A percentile compares a stretch with the other conserved stretches of the same genome.
These are phyloP conservation scores for Endothia cerciana DNA, from an alignment of 2,329 filamentous ascomycete species.

Conservation along the genomic window DNA sequence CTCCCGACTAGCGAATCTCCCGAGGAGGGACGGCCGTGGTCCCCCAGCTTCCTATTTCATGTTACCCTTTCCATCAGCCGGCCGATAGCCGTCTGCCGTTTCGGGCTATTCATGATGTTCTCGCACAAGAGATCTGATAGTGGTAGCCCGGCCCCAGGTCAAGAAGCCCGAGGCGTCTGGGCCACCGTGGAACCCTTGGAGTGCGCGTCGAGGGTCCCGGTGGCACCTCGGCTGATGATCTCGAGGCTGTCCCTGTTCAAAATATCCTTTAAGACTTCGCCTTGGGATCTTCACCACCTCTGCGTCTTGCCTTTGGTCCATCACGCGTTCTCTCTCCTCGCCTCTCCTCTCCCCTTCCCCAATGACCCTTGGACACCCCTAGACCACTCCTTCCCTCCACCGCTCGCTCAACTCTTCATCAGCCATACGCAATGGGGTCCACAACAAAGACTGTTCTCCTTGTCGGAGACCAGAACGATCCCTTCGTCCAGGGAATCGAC, in stretches of 20 bases:
- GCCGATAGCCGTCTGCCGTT: constrained; percentile 15
- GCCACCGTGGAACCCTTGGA: background rate
- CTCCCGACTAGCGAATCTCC: constrained; percentile 18
- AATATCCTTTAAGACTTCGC: constrained; percentile 22
- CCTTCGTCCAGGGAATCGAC: constrained; percentile 24
- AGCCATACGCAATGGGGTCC: constrained; percentile 19
- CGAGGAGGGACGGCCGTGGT: constrained; percentile 9
- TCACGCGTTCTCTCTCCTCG: background rate
- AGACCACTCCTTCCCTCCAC: constrained; percentile 15
- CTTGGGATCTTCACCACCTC: constrained; percentile 5
- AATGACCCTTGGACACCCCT: constrained; percentile 18
- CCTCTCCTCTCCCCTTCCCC: background rate
- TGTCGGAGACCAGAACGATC: constrained; percentile 24
- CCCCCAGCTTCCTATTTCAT: constrained; percentile 19
- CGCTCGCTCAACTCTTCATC: constrained; percentile 4
- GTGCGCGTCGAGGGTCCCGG: background rate
- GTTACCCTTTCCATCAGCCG: constrained; percentile 15
- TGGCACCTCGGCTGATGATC: background rate
- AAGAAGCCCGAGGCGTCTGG: constrained; percentile 21
- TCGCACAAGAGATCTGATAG: constrained; percentile 11
- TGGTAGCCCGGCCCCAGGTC: constrained; percentile 16
- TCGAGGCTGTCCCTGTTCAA: constrained; percentile 10
- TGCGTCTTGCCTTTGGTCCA: constrained; percentile 5
- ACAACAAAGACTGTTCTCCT: constrained; percentile 25
- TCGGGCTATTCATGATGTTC: constrained; percentile 11